A percentile compares a stretch with the other conserved stretches of the same genome.
Conservation (phyloP, 2,329 filamentous ascomycete species). For the Ascochyta rabiei region DNA sequence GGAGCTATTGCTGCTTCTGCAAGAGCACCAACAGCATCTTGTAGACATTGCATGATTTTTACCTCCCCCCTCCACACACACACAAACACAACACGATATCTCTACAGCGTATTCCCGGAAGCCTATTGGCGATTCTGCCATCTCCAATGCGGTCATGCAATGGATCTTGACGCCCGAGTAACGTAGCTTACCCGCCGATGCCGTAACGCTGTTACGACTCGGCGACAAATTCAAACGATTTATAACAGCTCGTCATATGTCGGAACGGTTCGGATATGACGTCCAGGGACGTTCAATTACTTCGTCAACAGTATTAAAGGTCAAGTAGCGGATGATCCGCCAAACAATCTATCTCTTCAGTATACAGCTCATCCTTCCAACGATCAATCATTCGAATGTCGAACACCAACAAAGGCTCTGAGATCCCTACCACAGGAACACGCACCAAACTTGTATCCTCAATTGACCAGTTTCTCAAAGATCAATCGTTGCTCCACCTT, state of each 20-base stretch:
- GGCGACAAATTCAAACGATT: neutral
- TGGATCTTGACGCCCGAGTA: slow-evolving; percentile 1
- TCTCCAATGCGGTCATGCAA: neutral
- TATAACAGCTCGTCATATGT: neutral
- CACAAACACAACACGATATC: neutral
- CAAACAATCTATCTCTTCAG: neutral
- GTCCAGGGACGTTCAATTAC: neutral
- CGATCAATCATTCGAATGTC: neutral
- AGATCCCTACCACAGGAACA: neutral
- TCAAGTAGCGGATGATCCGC: neutral
- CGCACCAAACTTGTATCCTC: slow-evolving; percentile 14
- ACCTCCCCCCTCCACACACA: too few species aligned
- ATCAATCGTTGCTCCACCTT: slow-evolving; percentile 30
- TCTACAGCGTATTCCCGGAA: neutral
- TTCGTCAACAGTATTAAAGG: neutral
- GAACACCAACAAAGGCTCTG: neutral
- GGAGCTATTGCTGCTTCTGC: too few species aligned
- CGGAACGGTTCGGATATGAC: neutral
- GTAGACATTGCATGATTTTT: too few species aligned
- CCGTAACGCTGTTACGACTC: neutral
- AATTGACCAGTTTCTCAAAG: slow-evolving; percentile 24
- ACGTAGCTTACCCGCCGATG: neutral
- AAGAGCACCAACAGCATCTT: too few species aligned
- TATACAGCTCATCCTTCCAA: neutral
- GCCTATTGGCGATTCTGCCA: neutral